Evolutionary conservation across 306 rosid species (phyloP).

Genomic region (Quercus alba): DNA sequence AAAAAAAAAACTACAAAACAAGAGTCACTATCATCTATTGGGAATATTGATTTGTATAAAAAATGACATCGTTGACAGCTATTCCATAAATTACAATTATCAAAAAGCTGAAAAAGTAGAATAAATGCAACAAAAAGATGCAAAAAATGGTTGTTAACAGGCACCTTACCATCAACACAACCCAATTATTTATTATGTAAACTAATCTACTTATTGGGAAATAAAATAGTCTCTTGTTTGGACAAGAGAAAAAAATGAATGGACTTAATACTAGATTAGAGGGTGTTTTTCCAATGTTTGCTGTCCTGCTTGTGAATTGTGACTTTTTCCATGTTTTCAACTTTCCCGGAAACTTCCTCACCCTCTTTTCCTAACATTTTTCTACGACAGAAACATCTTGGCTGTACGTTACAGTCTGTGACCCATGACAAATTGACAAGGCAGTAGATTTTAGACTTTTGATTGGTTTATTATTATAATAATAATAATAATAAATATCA

Average conservation of each 20-base stretch:
- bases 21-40: not conserved
- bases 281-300: not conserved
- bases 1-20: conserved; percentile 3
- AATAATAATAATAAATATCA: too few species aligned
- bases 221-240: not conserved
- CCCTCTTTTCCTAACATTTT: not conserved
- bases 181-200: too few species aligned
- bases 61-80: not conserved
- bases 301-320: too few species aligned
- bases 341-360: not conserved
- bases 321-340: not conserved
- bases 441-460: not conserved
- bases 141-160: too few species aligned
- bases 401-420: not conserved
- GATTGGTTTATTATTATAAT: not conserved
- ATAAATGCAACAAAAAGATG: too few species aligned
- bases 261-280: not conserved
- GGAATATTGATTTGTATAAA: not conserved
- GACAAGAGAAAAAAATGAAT: not conserved
- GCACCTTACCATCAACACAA: too few species aligned
- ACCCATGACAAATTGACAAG: not conserved
- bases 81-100: too few species aligned
- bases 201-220: not conserved
- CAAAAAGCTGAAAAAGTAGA: too few species aligned
- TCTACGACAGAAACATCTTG: not conserved